Base-by-base conservation (phyloP, 768 basidiomycete species). In the Crassisporium funariophilum region DNA sequence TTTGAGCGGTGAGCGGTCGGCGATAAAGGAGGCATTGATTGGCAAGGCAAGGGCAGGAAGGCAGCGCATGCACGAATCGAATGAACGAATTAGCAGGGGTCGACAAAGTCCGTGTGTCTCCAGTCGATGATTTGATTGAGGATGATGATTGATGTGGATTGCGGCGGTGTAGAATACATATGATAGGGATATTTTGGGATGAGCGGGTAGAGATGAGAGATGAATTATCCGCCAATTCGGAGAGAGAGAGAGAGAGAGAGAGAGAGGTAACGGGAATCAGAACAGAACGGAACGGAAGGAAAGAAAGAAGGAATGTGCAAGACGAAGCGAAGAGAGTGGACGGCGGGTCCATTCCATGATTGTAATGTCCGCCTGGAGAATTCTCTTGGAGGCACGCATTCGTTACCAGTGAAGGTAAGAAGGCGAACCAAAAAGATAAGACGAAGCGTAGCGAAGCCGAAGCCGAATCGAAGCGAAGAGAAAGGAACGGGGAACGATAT, bases 121-220 rank as follows among this genome's bases (percentile, higher is more conserved):
- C 29, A 31, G 29, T 7, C 13, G 27, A 29, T 29, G 7, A 7
- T 31, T 31, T 31, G 10, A 2, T 31, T 31, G 36, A 41, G 20
- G 13, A 39, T 27, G 48, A 44, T 22, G 33, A 44, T 23, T 21
- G 23, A n/a, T n/a, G n/a, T 38, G 35, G 16, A 25, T 52, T 52
- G 51, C 51, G 34, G 51, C 34, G 35, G 46, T 45, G 46, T 44
- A 57, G 53, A 57, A 50, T 57, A 57, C 56, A 57, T 57, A 57
- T 57, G 53, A 38, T 54, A 54, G 42, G 40, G 46, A 47, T 43
- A 49, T 51, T 52, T 53, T 56, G 48, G 35, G 33, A 45, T 50
- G 54, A 27, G 46, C 46, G 17, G 35, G 49, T 35, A 22, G 47
- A 29, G 40, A n/a, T n/a, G n/a, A n/a, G 41, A 47, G 37, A 52